Base-by-base conservation (phyloP, 2,329 filamentous ascomycete genomes). In the Apiospora phragmitis region DNA sequence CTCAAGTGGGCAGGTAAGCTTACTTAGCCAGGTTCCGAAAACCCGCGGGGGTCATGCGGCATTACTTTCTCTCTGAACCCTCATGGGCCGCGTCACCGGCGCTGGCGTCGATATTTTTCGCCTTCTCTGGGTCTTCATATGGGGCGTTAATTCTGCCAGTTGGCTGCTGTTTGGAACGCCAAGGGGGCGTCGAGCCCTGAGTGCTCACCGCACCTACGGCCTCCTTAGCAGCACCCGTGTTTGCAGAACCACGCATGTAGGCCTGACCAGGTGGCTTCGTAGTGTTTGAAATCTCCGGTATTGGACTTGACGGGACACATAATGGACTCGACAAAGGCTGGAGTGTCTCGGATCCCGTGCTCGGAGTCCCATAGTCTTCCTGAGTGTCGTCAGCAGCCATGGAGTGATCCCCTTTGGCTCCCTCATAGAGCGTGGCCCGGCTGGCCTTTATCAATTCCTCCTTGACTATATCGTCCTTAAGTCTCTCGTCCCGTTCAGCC, bases 401-500 rank as follows among this genome's bases (percentile, higher is more conserved):
- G 9, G 6, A 26, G 11, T 42, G 11, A 14, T 8, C 6, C 24
- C 29, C 18, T 16, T 59, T 59, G 51, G 26, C 49, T 29, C 4
- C 26, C 14, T 29, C 51, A 9, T 42, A 14, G 21, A 35, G 24
- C 29, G 3, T n/a, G 12, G 24, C 14, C 49, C 43, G 38, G 24
- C 69, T 69, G 41, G 65, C 47, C 26, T 32, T 68, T 55, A 67
- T 47, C 32, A 74, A 72, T 51, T 68, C 68, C 69, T 73, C 66
- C 66, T 71, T 71, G 4, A n/a, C n/a, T n/a, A n/a, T n/a, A n/a
- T n/a, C 74, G 29, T 8, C 70, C 72, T 26, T n/a, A n/a, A n/a
- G n/a, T n/a, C n/a, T n/a, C n/a, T 29, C 12, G 11, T 71, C 62
- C 78, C 77, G 79, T 70, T 77, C 78, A 9, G 43, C 42, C 67